These are phyloP conservation scores for Xylaria sp. DNA, from an alignment of 2,329 filamentous ascomycete species.

Conservation along the genomic window DNA sequence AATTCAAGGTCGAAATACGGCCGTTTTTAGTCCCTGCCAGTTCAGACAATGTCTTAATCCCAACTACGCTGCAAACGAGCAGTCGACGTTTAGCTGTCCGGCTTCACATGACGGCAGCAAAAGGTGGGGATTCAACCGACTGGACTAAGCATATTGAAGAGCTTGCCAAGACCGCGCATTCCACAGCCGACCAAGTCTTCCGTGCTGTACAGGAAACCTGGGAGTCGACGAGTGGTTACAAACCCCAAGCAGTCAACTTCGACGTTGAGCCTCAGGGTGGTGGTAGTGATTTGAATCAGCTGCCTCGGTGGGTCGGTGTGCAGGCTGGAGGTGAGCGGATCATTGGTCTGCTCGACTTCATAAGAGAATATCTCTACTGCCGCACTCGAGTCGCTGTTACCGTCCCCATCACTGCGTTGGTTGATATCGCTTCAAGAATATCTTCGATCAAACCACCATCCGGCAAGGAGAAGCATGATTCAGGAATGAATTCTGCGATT, in stretches of 20 bases:
- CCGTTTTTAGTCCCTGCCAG: slow-evolving; percentile 73
- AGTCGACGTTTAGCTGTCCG: slow-evolving; percentile 74
- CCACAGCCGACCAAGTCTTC: slow-evolving; percentile 79
- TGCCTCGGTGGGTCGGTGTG: slow-evolving; percentile 81
- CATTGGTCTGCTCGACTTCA: slow-evolving; percentile 70
- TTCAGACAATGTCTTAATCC: slow-evolving; percentile 60
- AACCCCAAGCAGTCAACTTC: slow-evolving; percentile 55
- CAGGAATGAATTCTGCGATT: slow-evolving; percentile 75
- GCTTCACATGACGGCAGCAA: slow-evolving; percentile 84
- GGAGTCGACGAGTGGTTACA: slow-evolving; percentile 71
- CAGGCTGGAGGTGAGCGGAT: slow-evolving; percentile 77
- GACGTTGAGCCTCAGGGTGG: slow-evolving; percentile 62
- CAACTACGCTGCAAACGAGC: slow-evolving; percentile 64
- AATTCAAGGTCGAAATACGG: slow-evolving; percentile 71
- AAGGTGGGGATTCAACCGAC: slow-evolving; percentile 79
- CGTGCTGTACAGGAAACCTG: slow-evolving; percentile 84
- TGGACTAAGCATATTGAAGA: slow-evolving; percentile 76
- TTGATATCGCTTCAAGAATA: slow-evolving; percentile 77
- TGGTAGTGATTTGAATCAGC: slow-evolving; percentile 57
- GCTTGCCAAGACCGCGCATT: slow-evolving; percentile 73
- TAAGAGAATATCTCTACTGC: slow-evolving; percentile 71
- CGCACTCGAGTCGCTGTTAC: slow-evolving; percentile 73
- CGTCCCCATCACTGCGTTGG: slow-evolving; percentile 73
- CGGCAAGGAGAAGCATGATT: slow-evolving; percentile 58
- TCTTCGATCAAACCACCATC: slow-evolving; percentile 70